These are phyloP conservation scores for Paralagenidium karlingii DNA, from an alignment of 352 stramenopile genomes.

Conservation along the genomic window DNA sequence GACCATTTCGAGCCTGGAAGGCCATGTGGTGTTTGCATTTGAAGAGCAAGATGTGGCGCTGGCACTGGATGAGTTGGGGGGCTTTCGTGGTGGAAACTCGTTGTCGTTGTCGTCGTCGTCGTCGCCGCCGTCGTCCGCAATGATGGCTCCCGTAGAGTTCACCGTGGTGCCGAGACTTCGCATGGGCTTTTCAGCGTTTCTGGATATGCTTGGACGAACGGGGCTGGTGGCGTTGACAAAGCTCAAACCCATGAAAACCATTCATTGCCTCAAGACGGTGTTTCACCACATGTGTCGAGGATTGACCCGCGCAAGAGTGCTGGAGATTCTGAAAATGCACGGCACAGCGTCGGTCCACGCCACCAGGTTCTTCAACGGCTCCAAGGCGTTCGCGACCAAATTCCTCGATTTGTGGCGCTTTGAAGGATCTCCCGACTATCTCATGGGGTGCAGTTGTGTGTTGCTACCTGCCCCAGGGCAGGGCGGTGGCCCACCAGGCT, in stretches of 20 bases:
- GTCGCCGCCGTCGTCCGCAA: not conserved
- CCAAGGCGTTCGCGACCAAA: constrained; percentile 63
- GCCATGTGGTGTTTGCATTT: constrained; percentile 29
- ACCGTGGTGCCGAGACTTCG: no score
- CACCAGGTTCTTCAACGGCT: constrained; percentile 56
- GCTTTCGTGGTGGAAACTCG: no score
- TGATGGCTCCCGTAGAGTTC: not conserved
- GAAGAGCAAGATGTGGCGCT: constrained; percentile 31
- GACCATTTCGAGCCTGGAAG: constrained; percentile 27
- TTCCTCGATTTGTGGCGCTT: constrained; percentile 75
- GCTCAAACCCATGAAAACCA: constrained; percentile 21
- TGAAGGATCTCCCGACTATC: constrained; percentile 65
- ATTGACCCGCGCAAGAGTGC: constrained; percentile 38
- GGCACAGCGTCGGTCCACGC: constrained; percentile 48
- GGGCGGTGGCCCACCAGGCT: no score
- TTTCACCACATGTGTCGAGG: constrained; percentile 66
- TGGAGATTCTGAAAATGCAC: constrained; percentile 58
- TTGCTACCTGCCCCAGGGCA: no score
- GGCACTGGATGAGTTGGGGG: no score
- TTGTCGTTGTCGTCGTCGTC: no score
- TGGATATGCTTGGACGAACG: constrained; percentile 41
- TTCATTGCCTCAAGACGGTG: constrained; percentile 58
- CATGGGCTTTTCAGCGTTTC: constrained; percentile 59
- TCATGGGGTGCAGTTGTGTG: constrained; percentile 18
- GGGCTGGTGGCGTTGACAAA: constrained; percentile 41